Evolutionary conservation across 352 stramenopile genomes (phyloP).

Genomic region (Globisporangium emineosum): DNA sequence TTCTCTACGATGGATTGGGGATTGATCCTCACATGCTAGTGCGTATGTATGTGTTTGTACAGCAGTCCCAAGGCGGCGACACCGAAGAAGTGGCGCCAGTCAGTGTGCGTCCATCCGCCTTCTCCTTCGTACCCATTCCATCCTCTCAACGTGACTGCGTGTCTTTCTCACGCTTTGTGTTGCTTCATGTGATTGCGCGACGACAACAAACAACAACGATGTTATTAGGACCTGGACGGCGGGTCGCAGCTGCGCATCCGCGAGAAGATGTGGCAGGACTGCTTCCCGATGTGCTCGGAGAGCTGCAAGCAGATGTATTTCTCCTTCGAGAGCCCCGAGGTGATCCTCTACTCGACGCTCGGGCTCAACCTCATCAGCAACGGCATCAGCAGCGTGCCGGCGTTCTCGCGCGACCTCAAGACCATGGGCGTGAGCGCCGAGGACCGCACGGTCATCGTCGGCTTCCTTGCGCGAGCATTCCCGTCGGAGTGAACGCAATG

Average conservation of each 20-base stretch:
- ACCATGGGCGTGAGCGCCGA: slow-evolving; percentile 67
- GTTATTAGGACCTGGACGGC: slow-evolving; percentile 39
- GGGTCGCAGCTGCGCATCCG: slow-evolving; percentile 48
- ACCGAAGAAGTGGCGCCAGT: background rate
- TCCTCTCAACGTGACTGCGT: background rate
- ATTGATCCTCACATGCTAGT: background rate
- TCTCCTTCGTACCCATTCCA: background rate
- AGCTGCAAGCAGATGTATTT: slow-evolving; percentile 69
- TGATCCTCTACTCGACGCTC: slow-evolving; percentile 80
- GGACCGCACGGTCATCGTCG: slow-evolving; percentile 72
- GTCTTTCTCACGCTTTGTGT: background rate
- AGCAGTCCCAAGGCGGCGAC: slow-evolving; percentile 5
- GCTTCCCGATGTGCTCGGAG: slow-evolving; percentile 77
- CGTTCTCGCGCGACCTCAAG: slow-evolving; percentile 80
- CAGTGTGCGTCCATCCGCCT: background rate
- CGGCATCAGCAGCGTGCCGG: slow-evolving; percentile 75
- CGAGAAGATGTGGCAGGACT: slow-evolving; percentile 77
- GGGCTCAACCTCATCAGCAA: slow-evolving; percentile 85
- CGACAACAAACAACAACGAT: background rate
- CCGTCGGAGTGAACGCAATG: slow-evolving; percentile 39
- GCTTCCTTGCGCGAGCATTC: slow-evolving; percentile 75
- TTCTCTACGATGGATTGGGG: background rate
- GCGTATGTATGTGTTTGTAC: background rate
- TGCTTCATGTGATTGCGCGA: slow-evolving; percentile 1
- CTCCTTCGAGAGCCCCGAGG: slow-evolving; percentile 64